Percentiles rank a stretch among this genome's conserved stretches.
These are phyloP conservation scores for Plasmodium berghei DNA, from an alignment of 169 alveolate species.

Conservation along the genomic window DNA sequence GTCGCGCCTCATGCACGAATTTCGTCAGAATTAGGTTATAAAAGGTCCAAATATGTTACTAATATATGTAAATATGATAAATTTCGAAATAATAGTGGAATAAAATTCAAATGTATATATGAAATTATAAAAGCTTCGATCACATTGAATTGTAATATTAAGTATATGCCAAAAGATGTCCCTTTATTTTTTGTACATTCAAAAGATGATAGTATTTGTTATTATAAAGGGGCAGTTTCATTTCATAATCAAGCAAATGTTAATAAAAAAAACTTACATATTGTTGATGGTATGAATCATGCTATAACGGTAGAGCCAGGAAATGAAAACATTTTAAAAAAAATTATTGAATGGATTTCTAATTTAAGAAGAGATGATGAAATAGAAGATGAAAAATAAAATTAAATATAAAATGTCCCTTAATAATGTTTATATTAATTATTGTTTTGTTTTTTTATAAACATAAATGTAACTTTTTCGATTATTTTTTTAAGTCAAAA, in stretches of 20 bases:
- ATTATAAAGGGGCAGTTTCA: conserved; percentile 7
- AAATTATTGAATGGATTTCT: conserved; percentile 1
- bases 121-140: conserved; percentile 76
- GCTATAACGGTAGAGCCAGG: conserved; percentile 28
- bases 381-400: neutral
- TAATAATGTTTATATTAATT: no score
- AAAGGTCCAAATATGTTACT: neutral
- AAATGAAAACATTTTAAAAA: conserved; percentile 5
- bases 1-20: conserved; percentile 53
- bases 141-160: conserved; percentile 37
- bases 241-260: conserved; percentile 9
- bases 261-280: conserved; percentile 12
- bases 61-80: conserved; percentile 69
- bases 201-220: conserved; percentile 71
- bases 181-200: conserved; percentile 80
- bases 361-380: neutral
- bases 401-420: no score
- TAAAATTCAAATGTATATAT: conserved; percentile 30
- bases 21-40: conserved; percentile 15
- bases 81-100: conserved; percentile 10
- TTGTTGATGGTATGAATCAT: conserved; percentile 18
- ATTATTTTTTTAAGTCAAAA: no score
- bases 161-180: conserved; percentile 55
- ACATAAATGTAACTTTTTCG: no score
- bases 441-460: no score